Percentiles rank a stretch among this genome's conserved stretches.
Conservation (phyloP, 78 protist species). For the Creolimax fragrantissima region DNA sequence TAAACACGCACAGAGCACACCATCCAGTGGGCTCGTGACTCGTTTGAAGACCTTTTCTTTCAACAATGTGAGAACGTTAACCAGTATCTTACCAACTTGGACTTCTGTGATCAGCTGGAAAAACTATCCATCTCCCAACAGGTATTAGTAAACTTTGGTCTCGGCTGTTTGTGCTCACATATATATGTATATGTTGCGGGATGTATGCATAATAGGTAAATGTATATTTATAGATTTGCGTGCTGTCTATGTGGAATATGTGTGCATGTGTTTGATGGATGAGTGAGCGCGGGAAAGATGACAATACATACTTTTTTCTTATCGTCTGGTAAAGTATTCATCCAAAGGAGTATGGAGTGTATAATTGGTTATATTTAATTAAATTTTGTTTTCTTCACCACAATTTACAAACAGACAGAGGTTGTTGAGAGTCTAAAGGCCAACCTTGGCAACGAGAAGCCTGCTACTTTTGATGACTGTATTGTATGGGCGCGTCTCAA, state of each 20-base stretch:
- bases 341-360: neutral
- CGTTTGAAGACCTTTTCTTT: conserved; percentile 69
- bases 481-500: conserved; percentile 85
- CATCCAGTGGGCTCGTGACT: conserved; percentile 89
- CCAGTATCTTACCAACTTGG: conserved; percentile 47
- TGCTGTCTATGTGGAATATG: neutral
- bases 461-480: conserved; percentile 79
- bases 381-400: neutral
- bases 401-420: neutral
- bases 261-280: neutral
- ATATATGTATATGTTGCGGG: no score
- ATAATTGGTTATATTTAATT: neutral
- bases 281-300: no score
- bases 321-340: neutral
- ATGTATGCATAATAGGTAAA: neutral
- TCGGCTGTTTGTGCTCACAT: no score
- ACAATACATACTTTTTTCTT: no score
- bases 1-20: neutral
- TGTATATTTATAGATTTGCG: neutral
- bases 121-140: conserved; percentile 29
- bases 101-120: conserved; percentile 27
- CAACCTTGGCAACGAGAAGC: conserved; percentile 31
- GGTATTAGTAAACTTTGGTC: no score
- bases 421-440: conserved; percentile 32
- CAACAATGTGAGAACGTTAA: conserved; percentile 60